A percentile compares a stretch with the other conserved stretches of the same genome.
Evolutionary conservation across 768 basidiomycete genomes (phyloP).

Genomic region (Amanita phalloides): DNA sequence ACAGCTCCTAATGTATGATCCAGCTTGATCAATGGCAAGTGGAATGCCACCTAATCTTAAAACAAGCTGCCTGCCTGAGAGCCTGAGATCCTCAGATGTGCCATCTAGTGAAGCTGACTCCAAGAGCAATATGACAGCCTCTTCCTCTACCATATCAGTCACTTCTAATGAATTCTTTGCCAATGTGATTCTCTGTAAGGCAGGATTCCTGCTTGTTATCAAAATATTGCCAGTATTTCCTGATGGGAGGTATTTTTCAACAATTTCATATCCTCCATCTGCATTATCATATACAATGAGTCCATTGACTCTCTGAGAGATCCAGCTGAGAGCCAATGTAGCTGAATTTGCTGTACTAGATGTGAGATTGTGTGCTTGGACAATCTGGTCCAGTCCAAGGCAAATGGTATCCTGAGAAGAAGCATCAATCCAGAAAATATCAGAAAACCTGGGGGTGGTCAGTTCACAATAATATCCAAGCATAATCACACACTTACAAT

Average conservation of each 20-base stretch:
- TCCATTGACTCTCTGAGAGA: conserved; percentile 7
- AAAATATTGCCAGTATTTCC: conserved; percentile 6
- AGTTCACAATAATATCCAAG: background rate
- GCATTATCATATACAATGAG: conserved; percentile 4
- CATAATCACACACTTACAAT: background rate
- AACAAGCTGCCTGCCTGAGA: background rate
- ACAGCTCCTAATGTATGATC: background rate
- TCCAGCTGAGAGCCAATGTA: conserved; percentile 7
- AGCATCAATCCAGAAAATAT: conserved; percentile 15
- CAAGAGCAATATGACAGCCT: conserved; percentile 7
- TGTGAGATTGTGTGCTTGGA: conserved; percentile 1
- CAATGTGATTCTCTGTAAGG: conserved; percentile 2
- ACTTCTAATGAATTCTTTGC: conserved; percentile 3
- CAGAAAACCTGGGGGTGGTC: conserved; percentile 7
- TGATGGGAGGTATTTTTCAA: too few relatives aligned
- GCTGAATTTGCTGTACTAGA: background rate
- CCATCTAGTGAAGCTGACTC: background rate
- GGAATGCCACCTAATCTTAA: background rate
- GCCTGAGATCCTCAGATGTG: background rate
- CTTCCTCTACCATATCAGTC: conserved; percentile 8
- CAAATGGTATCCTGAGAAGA: conserved; percentile 8
- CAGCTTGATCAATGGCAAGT: conserved; percentile 10
- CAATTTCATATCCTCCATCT: too few relatives aligned
- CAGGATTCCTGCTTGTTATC: conserved; percentile 10
- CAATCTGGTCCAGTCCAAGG: conserved; percentile 2